These are phyloP conservation scores for Dimocarpus longan DNA, from an alignment of 345 rosid genomes.

Conservation along the genomic window DNA sequence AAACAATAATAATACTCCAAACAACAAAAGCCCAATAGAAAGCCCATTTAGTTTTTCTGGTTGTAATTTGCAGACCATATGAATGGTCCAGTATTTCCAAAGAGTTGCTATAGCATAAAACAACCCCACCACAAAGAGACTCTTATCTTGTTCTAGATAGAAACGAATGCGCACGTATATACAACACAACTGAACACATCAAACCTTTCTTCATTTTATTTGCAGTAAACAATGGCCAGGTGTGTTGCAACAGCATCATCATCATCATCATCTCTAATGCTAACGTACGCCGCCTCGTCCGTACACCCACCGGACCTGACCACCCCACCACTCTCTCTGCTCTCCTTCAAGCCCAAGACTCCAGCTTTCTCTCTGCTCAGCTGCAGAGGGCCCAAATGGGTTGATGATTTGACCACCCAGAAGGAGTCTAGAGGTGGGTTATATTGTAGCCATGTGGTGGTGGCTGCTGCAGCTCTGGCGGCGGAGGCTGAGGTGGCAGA, in stretches of 20 bases:
- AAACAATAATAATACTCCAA: neutral
- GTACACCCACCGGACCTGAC: slow-evolving; percentile 52
- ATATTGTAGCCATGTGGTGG: neutral
- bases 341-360: slow-evolving; percentile 53
- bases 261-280: slow-evolving; percentile 54
- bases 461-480: slow-evolving; percentile 39
- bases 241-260: slow-evolving; percentile 50
- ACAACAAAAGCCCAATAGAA: neutral
- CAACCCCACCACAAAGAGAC: neutral
- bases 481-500: slow-evolving; percentile 50
- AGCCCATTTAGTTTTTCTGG: neutral
- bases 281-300: slow-evolving; percentile 52
- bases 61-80: neutral
- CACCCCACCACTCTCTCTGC: slow-evolving; percentile 43
- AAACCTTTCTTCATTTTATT: neutral
- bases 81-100: slow-evolving; percentile 5
- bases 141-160: slow-evolving; percentile 24
- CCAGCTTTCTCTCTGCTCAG: slow-evolving; percentile 32
- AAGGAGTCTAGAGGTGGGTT: slow-evolving; percentile 26
- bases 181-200: neutral
- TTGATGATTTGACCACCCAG: slow-evolving; percentile 12
- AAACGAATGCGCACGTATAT: neutral
- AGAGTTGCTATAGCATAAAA: neutral
- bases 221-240: slow-evolving; percentile 52
- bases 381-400: slow-evolving; percentile 22